A percentile compares a stretch with the other conserved stretches of the same genome.
These are phyloP conservation scores for Aureococcus anophagefferens DNA, from an alignment of 108 stramenopile species.

Conservation along the genomic window DNA sequence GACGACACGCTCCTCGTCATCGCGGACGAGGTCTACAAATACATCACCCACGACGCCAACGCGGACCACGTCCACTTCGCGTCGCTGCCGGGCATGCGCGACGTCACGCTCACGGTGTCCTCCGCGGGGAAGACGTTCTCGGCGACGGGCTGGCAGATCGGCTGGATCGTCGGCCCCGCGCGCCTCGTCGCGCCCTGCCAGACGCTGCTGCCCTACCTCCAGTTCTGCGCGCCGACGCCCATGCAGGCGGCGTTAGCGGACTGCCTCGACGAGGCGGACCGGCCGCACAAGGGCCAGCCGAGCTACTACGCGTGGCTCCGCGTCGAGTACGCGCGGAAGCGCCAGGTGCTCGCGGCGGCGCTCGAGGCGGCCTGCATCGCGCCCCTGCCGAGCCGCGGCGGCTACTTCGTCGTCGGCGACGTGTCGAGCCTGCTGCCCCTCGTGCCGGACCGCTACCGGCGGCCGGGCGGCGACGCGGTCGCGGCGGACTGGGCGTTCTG, in stretches of 20 bases:
- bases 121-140: slow-evolving; percentile 98
- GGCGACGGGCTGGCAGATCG: slow-evolving; percentile 98
- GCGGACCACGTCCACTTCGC: slow-evolving; percentile 72
- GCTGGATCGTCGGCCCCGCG: slow-evolving; percentile 85
- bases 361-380: slow-evolving; percentile 29
- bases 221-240: slow-evolving; percentile 88
- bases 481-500: slow-evolving; percentile 72
- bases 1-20: slow-evolving; percentile 61
- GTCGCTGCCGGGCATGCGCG: slow-evolving; percentile 76
- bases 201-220: slow-evolving; percentile 74
- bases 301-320: slow-evolving; percentile 61
- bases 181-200: slow-evolving; percentile 62
- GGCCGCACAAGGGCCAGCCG: slow-evolving; percentile 64
- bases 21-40: slow-evolving; percentile 97
- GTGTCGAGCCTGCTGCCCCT: slow-evolving; percentile 18
- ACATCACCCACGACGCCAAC: slow-evolving; percentile 66
- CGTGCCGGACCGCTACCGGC: slow-evolving; percentile 37
- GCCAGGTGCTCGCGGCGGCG: neutral
- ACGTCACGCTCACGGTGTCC: slow-evolving; percentile 81
- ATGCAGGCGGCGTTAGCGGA: slow-evolving; percentile 80
- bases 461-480: slow-evolving; percentile 41
- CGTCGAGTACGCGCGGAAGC: slow-evolving; percentile 54
- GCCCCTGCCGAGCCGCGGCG: slow-evolving; percentile 65
- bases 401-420: slow-evolving; percentile 92
- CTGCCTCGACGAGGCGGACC: slow-evolving; percentile 64